Conservation (phyloP, 208 protist genomes). For the Endotrypanum monterogeii region DNA sequence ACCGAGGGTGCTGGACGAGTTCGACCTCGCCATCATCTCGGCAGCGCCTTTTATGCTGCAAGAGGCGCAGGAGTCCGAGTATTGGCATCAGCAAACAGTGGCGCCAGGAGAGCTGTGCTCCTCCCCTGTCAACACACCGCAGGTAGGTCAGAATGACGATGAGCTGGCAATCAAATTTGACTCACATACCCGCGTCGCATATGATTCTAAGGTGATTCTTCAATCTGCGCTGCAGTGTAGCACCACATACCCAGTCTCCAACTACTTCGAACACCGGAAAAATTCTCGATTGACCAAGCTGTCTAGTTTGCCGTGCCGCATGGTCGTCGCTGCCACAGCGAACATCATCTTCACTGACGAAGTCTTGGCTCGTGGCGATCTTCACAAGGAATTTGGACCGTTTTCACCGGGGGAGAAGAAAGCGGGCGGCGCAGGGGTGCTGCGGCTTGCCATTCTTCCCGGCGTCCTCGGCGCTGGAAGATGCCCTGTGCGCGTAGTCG, state of each 20-base stretch:
- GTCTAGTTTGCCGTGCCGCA: slow-evolving; percentile 5
- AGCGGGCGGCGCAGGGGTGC: neutral
- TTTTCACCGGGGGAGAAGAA: neutral
- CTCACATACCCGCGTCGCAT: slow-evolving; percentile 6
- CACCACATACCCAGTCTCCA: neutral
- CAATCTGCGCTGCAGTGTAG: neutral
- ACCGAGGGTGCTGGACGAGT: slow-evolving; percentile 51
- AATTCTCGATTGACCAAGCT: neutral
- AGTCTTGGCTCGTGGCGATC: neutral
- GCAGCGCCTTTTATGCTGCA: slow-evolving; percentile 50
- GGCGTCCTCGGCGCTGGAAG: slow-evolving; percentile 26
- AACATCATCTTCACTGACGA: slow-evolving; percentile 9
- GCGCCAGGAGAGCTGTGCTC: slow-evolving; percentile 24
- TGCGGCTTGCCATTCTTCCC: slow-evolving; percentile 19
- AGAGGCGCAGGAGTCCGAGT: slow-evolving; percentile 43
- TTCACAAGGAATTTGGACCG: slow-evolving; percentile 21
- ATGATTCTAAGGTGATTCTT: slow-evolving; percentile 12
- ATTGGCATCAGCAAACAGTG: slow-evolving; percentile 56
- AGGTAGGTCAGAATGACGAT: slow-evolving; percentile 17
- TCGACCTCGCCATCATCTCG: slow-evolving; percentile 61
- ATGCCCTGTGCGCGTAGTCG: slow-evolving; percentile 32
- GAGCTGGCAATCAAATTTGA: slow-evolving; percentile 30
- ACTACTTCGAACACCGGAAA: neutral
- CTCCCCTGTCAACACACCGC: neutral
- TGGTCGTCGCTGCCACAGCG: slow-evolving; percentile 24